Evolutionary conservation across 192 early-diverging fungal species (phyloP).

Genomic region (Phlyctochytrium arcticum): DNA sequence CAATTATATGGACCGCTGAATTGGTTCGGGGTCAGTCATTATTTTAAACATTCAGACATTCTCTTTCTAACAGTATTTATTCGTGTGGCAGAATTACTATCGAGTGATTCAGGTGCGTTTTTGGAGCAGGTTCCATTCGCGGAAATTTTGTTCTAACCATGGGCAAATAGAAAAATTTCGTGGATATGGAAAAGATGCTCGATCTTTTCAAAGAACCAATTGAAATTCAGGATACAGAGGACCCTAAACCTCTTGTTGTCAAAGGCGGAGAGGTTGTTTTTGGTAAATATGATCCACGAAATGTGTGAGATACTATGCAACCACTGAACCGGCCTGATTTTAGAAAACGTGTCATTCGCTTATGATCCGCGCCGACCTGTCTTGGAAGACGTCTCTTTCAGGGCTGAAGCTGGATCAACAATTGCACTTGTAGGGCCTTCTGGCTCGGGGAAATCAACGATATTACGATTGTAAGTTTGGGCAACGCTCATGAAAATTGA

Average conservation of each 20-base stretch:
- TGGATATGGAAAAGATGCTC: conserved; percentile 98
- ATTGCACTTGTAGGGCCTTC: conserved; percentile 77
- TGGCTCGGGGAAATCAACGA: conserved; percentile 53
- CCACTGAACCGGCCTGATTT: not conserved
- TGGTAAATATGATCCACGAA: conserved; percentile 26
- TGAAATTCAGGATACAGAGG: conserved; percentile 58
- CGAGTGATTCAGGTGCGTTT: conserved; percentile 74
- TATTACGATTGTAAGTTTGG: conserved; percentile 3
- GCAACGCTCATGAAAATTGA: no score
- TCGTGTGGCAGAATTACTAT: conserved; percentile 85
- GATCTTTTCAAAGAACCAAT: conserved; percentile 66
- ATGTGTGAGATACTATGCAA: not conserved
- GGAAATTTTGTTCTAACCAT: not conserved
- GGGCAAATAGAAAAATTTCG: conserved; percentile 31
- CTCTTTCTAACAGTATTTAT: not conserved
- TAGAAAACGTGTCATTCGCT: conserved; percentile 69
- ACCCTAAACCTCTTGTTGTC: conserved; percentile 53
- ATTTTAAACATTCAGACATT: not conserved
- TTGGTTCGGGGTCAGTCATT: conserved; percentile 30
- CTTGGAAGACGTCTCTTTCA: conserved; percentile 67
- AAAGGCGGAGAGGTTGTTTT: conserved; percentile 65
- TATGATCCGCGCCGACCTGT: conserved; percentile 70
- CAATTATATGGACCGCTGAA: conserved; percentile 89
- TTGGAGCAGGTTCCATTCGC: not conserved
- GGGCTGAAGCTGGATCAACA: conserved; percentile 64